Base-by-base conservation (phyloP, 2,329 filamentous ascomycete species). In the Cercospora sp. region DNA sequence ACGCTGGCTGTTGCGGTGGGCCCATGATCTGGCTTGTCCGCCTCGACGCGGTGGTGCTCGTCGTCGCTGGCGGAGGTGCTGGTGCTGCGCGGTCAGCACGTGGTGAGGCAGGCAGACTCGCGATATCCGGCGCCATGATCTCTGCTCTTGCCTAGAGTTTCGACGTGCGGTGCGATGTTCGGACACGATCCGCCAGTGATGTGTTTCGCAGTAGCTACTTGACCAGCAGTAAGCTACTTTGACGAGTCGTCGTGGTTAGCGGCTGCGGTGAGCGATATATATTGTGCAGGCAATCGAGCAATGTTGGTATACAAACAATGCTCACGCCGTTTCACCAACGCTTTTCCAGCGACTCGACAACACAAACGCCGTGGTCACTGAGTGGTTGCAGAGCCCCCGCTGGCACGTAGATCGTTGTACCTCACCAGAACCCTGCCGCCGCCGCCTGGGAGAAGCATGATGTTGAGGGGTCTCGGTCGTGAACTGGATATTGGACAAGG, bases 1-100 rank as follows among this genome's bases (percentile, higher is more conserved):
- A 71, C 18, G 71, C 69, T 78, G 66, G 71, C 30, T 66, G 66
- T 12, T 34, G 76, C 74, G 34, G 81, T 40, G 66, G 68, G 28
- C 63, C 65, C 71, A 74, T 74, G 57, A 67, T 63, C 26, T 68
- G 67, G 32, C 72, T 74, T 1, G 71, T 66, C 28, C 73, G 64
- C 53, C 73, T 60, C 37, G 73, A 75, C 6, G 69, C 68, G 30
- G 59, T 67, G 28, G 43, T 66, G 51, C 51, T 57, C 24, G 24
- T 26, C 10, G 51, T 13, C 24, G 51, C 51, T 26, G 51, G 24
- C 2, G 13, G 24, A n/a, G 51, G 45, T 24, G 45, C 45, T 53
- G 49, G 4, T 26, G 49, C 49, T 58, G 55, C 28, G 1, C 59
- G 59, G 37, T 61, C 59, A 32, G 43, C 30, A 16, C 37, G 59